Evolutionary conservation across 2,329 filamentous ascomycete species (phyloP).

Genomic region (Aspergillus pseudonomiae): DNA sequence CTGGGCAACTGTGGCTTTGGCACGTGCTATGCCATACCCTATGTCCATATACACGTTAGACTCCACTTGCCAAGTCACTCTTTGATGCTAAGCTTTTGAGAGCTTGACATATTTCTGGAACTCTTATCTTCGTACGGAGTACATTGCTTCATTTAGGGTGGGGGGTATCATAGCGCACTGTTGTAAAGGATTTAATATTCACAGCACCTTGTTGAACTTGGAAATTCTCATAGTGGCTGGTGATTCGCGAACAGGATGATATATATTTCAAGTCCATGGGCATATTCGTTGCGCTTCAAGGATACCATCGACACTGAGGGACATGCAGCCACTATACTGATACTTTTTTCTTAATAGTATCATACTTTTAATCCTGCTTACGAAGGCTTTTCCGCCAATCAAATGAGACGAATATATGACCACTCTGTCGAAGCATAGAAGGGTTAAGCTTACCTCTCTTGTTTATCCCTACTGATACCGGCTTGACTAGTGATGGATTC

Average conservation of each 20-base stretch:
- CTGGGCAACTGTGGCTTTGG: not conserved
- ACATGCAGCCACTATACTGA: no score
- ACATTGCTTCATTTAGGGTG: not conserved
- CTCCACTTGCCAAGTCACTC: not conserved
- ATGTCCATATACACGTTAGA: not conserved
- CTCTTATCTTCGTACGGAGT: not conserved
- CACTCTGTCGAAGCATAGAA: not conserved
- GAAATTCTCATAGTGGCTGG: no score
- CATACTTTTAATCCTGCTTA: no score
- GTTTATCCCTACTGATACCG: not conserved
- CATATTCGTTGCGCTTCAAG: no score
- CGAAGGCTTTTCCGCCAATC: no score
- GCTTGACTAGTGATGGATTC: no score
- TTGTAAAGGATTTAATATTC: not conserved
- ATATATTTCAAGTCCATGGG: no score
- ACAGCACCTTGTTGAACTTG: no score
- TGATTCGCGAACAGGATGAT: no score
- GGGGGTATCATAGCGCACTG: not conserved
- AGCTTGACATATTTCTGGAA: not conserved
- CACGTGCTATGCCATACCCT: not conserved
- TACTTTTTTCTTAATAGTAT: no score
- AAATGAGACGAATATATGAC: not conserved
- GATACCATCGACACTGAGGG: no score
- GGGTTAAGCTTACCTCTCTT: no score
- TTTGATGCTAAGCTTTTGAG: not conserved